These are phyloP conservation scores for Paraurostyla sp. DNA, from an alignment of 73 alveolate genomes.

Conservation along the genomic window DNA sequence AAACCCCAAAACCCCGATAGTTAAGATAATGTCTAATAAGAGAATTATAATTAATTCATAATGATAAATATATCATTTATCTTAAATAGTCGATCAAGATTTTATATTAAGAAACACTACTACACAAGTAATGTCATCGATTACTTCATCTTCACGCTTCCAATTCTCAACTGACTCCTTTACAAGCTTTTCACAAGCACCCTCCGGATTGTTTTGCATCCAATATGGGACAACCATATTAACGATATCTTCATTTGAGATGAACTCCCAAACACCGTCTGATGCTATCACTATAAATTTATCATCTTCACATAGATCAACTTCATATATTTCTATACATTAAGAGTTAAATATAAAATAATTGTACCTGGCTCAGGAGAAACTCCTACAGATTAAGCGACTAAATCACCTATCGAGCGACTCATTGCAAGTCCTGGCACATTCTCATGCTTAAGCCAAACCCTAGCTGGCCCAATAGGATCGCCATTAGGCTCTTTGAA, in stretches of 20 bases:
- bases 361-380: constrained; percentile 60
- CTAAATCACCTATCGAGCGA: constrained; percentile 78
- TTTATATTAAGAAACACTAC: constrained; percentile 66
- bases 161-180: constrained; percentile 89
- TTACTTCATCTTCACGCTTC: constrained; percentile 90
- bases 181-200: constrained; percentile 89
- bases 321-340: constrained; percentile 37
- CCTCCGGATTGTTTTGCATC: constrained; percentile 85
- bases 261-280: constrained; percentile 74
- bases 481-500: constrained; percentile 62
- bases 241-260: constrained; percentile 59
- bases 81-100: not conserved
- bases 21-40: too few relatives aligned
- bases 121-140: constrained; percentile 94
- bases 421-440: constrained; percentile 84
- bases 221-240: constrained; percentile 56
- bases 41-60: too few relatives aligned
- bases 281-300: constrained; percentile 66
- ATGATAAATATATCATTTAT: too few relatives aligned
- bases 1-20: too few relatives aligned
- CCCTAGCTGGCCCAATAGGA: constrained; percentile 82
- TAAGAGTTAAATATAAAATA: not conserved
- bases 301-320: constrained; percentile 28
- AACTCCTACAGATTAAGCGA: constrained; percentile 77
- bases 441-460: constrained; percentile 69